phyloP scores from a whole-genome alignment of 495 filamentous ascomycete species.

The Lasiosphaeria ovina region DNA sequence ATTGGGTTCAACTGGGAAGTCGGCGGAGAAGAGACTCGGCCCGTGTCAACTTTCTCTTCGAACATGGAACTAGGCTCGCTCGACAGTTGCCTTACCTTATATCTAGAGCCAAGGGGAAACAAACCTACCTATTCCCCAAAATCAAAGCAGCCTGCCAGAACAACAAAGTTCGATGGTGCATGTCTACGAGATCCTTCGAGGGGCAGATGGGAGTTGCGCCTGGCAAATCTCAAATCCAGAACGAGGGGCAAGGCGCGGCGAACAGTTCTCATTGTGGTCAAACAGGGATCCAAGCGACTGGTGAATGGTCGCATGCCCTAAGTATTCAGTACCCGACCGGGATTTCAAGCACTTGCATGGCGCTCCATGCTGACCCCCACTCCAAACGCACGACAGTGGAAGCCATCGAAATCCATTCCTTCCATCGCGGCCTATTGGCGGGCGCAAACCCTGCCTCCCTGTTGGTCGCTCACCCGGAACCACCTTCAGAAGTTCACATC shows the following conservation, averaged over 20 bases:
- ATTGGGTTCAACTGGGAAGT: constrained; percentile 4
- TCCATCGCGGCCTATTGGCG: neutral
- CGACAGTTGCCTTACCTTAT: neutral
- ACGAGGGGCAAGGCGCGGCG: constrained; percentile 1
- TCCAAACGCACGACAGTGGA: constrained; percentile 3
- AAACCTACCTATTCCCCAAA: no score
- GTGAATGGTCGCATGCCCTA: neutral
- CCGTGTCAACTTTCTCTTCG: neutral
- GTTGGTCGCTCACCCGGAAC: neutral
- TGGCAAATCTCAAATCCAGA: neutral
- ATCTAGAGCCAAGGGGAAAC: neutral
- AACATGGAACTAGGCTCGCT: neutral
- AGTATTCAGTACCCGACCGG: constrained; percentile 12
- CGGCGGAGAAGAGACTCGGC: neutral
- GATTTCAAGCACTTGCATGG: constrained; percentile 23
- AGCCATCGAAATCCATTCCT: constrained; percentile 5
- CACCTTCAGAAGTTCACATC: neutral
- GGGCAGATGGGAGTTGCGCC: no score
- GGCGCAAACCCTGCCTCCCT: neutral
- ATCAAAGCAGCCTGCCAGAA: no score
- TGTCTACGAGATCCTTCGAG: neutral
- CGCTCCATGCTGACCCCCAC: constrained; percentile 22
- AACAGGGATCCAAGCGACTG: constrained; percentile 2
- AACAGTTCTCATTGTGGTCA: neutral
- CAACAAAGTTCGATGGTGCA: no score